A percentile compares a stretch with the other conserved stretches of the same genome.
phyloP scores from a whole-genome alignment of 2,329 filamentous ascomycete species.

The Aspergillus fructus region DNA sequence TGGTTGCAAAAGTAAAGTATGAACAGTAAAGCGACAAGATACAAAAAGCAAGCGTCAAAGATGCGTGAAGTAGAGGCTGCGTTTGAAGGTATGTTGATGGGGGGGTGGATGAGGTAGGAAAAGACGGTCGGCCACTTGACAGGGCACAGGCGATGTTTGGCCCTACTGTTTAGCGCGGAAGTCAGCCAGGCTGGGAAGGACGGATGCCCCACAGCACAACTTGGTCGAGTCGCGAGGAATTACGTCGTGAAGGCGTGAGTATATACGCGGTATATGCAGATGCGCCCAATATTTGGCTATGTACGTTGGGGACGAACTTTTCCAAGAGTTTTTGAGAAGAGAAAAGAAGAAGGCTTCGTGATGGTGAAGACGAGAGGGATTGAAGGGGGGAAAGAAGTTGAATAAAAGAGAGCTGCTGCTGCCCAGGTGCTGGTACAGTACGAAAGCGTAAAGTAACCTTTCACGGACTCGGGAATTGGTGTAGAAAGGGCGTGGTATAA shows the following conservation, averaged over 20 bases:
- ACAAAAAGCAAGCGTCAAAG: slow-evolving; percentile 13
- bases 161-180: slow-evolving; percentile 42
- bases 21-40: slow-evolving; percentile 21
- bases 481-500: slow-evolving; percentile 1
- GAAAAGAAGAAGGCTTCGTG: neutral
- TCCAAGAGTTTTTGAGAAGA: neutral
- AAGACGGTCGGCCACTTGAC: slow-evolving; percentile 34
- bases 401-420: slow-evolving; percentile 17
- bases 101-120: slow-evolving; percentile 17
- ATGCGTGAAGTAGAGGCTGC: slow-evolving; percentile 6
- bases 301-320: slow-evolving; percentile 8
- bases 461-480: neutral
- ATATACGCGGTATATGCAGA: neutral
- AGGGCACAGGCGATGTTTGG: slow-evolving; percentile 43
- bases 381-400: slow-evolving; percentile 12
- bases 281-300: slow-evolving; percentile 5
- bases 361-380: slow-evolving; percentile 10
- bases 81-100: slow-evolving; percentile 19
- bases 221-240: slow-evolving; percentile 29
- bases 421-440: neutral
- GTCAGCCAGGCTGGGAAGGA: slow-evolving; percentile 30
- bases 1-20: slow-evolving; percentile 4
- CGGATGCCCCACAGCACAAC: slow-evolving; percentile 30
- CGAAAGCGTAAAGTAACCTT: neutral
- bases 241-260: slow-evolving; percentile 4